Evolutionary conservation across 176 grass and related monocot genomes (phyloP).

Genomic region (Zea mays): Zm-B73-REFERENCE-NAM-5.0 NC_050100.1:143087001-143087500

Average conservation of each 20-base stretch:
- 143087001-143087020: slow-evolving; percentile 40
- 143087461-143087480: slow-evolving; percentile 3
- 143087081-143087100: slow-evolving; percentile 44
- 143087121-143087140: slow-evolving; percentile 39
- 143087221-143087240: slow-evolving; percentile 40
- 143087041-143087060: slow-evolving; percentile 39
- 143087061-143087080: slow-evolving; percentile 28
- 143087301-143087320: background rate
- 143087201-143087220: slow-evolving; percentile 45
- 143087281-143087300: slow-evolving; percentile 53
- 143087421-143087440: slow-evolving; percentile 12
- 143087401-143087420: background rate
- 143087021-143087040: slow-evolving; percentile 34
- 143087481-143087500: background rate
- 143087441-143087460: background rate
- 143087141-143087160: slow-evolving; percentile 40
- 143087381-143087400: background rate
- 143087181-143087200: slow-evolving; percentile 44
- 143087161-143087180: slow-evolving; percentile 45
- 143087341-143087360: slow-evolving; percentile 10
- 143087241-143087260: slow-evolving; percentile 34
- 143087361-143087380: background rate
- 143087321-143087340: slow-evolving; percentile 20
- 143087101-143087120: slow-evolving; percentile 58
- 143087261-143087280: slow-evolving; percentile 33